A percentile compares a stretch with the other conserved stretches of the same genome.
phyloP scores from a whole-genome alignment of 2,329 filamentous ascomycete genomes.

The Phyllosticta citribraziliensis region DNA sequence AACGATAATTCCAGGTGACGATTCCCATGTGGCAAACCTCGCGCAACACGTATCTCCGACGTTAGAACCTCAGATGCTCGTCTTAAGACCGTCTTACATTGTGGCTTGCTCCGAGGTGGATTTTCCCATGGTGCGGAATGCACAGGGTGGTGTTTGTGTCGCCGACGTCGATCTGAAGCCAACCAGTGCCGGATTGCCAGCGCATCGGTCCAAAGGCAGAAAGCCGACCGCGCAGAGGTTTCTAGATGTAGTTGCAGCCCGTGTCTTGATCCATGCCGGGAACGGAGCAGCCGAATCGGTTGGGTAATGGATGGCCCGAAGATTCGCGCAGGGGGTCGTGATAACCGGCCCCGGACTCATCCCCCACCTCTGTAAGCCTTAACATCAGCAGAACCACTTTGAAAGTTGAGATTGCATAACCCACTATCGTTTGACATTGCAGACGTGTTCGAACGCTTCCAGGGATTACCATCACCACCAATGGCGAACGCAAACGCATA shows the following conservation, averaged over 20 bases:
- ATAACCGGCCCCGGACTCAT: neutral
- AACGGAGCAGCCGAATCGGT: neutral
- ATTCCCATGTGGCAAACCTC: neutral
- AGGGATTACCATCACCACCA: neutral
- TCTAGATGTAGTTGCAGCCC: neutral
- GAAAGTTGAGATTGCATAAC: neutral
- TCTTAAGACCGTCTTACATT: neutral
- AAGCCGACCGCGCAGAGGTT: neutral
- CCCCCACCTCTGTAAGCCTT: neutral
- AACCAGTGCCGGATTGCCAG: neutral
- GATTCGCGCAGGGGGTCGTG: neutral
- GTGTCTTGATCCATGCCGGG: neutral
- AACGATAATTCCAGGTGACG: neutral
- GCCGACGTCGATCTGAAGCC: neutral
- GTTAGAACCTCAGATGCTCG: neutral
- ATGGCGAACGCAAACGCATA: constrained; percentile 6
- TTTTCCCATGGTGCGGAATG: neutral
- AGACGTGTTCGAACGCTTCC: neutral
- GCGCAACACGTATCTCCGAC: neutral
- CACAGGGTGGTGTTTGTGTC: neutral
- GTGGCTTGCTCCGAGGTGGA: neutral
- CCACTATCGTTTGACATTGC: neutral
- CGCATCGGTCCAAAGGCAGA: neutral
- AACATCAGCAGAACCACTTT: neutral
- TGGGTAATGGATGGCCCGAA: neutral